These are phyloP conservation scores for Neurospora sp. DNA, from an alignment of 495 filamentous ascomycete genomes.

Conservation along the genomic window DNA sequence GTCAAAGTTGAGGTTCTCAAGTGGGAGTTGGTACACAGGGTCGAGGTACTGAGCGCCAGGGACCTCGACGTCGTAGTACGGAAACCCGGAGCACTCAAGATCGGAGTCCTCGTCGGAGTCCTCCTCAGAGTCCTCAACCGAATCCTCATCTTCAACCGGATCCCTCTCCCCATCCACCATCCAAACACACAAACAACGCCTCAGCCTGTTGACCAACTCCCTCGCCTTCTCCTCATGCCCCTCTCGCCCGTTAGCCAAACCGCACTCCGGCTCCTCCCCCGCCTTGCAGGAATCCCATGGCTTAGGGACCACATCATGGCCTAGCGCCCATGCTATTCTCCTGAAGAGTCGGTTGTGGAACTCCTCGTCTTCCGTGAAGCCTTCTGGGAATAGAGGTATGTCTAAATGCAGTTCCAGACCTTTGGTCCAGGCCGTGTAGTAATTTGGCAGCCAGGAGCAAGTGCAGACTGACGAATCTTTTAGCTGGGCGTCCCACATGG, in stretches of 20 bases:
- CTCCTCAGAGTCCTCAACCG: not conserved
- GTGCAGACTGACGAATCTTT: not conserved
- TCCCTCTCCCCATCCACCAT: not conserved
- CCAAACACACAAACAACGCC: not conserved
- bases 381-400: not conserved
- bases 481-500: not conserved
- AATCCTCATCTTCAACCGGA: not conserved
- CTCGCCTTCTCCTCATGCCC: not conserved
- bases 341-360: not conserved
- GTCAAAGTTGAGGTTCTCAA: not conserved
- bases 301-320: not conserved
- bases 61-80: not conserved
- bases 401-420: not conserved
- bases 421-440: not conserved
- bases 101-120: not conserved
- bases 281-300: not conserved
- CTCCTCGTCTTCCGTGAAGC: not conserved
- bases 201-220: not conserved
- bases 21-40: not conserved
- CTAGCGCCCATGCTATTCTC: not conserved
- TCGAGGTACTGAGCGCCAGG: not conserved
- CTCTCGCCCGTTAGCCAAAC: not conserved
- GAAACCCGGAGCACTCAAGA: not conserved
- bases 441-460: not conserved
- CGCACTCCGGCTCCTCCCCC: not conserved